phyloP scores from a whole-genome alignment of 164 flowering plant genomes.

The Annona squamosa region DNA sequence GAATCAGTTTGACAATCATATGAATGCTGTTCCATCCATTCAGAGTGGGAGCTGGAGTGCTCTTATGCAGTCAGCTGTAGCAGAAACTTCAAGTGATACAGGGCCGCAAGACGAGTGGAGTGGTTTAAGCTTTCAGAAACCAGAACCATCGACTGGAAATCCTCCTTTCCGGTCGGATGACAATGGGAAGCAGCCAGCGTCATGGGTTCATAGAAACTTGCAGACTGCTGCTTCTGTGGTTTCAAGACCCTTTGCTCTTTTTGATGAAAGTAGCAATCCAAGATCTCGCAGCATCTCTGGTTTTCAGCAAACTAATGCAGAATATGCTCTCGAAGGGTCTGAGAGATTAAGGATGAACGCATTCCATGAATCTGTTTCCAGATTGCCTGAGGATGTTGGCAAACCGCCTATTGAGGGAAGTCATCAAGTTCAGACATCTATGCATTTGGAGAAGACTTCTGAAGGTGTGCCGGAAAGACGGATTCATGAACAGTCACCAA shows the following conservation, averaged over 20 bases:
- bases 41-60: constrained; percentile 96
- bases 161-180: constrained; percentile 26
- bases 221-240: constrained; percentile 37
- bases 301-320: constrained; percentile 24
- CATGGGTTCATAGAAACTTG: constrained; percentile 38
- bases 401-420: constrained; percentile 28
- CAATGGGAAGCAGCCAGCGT: constrained; percentile 34
- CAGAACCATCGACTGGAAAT: constrained; percentile 43
- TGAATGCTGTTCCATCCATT: constrained; percentile 40
- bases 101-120: constrained; percentile 77
- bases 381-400: background rate
- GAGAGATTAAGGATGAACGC: constrained; percentile 1
- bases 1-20: constrained; percentile 29
- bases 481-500: constrained; percentile 26
- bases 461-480: constrained; percentile 28
- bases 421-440: constrained; percentile 27
- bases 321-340: constrained; percentile 3
- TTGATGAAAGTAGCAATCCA: constrained; percentile 25
- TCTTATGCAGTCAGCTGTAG: constrained; percentile 92
- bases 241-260: constrained; percentile 28
- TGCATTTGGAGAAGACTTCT: constrained; percentile 28
- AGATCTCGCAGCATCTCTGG: constrained; percentile 23
- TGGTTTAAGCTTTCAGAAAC: constrained; percentile 62
- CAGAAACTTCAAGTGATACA: constrained; percentile 69
- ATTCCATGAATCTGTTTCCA: background rate